Percentiles rank a stretch among this genome's conserved stretches.
Conservation (phyloP, 495 filamentous ascomycete genomes). For the Hypoxylon fuscum region DNA sequence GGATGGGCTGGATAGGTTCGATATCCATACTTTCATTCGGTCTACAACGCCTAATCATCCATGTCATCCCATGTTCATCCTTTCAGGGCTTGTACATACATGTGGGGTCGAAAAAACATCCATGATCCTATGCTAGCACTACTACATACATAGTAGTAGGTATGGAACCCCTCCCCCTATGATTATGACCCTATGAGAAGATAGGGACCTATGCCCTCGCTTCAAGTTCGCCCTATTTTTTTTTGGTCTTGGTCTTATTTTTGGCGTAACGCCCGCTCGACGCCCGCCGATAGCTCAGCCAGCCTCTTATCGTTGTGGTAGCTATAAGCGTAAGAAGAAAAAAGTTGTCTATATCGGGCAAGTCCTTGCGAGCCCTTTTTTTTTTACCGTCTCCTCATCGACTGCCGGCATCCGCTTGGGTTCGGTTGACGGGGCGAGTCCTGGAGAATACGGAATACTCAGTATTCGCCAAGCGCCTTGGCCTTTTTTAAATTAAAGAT, state of each 20-base stretch:
- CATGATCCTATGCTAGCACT: too few relatives aligned
- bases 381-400: conserved; percentile 10
- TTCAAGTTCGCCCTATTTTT: conserved; percentile 20
- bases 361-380: conserved; percentile 43
- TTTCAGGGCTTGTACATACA: conserved; percentile 8
- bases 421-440: conserved; percentile 23
- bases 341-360: conserved; percentile 34
- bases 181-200: too few relatives aligned
- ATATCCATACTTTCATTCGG: conserved; percentile 26
- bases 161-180: too few relatives aligned
- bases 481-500: conserved; percentile 16
- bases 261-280: neutral
- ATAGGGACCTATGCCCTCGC: neutral
- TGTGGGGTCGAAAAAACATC: conserved; percentile 19
- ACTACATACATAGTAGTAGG: too few relatives aligned
- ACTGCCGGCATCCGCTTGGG: conserved; percentile 35
- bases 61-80: conserved; percentile 12
- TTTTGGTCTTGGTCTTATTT: too few relatives aligned
- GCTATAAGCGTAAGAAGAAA: conserved; percentile 36
- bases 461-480: conserved; percentile 28
- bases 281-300: conserved; percentile 15
- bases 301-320: conserved; percentile 32
- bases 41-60: conserved; percentile 12
- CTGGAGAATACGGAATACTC: neutral
- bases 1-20: too few relatives aligned